Percentiles rank a stretch among this genome's conserved stretches.
These are phyloP conservation scores for Tetradesmus lagerheimii DNA, from an alignment of 139 green algal genomes.

Conservation along the genomic window DNA sequence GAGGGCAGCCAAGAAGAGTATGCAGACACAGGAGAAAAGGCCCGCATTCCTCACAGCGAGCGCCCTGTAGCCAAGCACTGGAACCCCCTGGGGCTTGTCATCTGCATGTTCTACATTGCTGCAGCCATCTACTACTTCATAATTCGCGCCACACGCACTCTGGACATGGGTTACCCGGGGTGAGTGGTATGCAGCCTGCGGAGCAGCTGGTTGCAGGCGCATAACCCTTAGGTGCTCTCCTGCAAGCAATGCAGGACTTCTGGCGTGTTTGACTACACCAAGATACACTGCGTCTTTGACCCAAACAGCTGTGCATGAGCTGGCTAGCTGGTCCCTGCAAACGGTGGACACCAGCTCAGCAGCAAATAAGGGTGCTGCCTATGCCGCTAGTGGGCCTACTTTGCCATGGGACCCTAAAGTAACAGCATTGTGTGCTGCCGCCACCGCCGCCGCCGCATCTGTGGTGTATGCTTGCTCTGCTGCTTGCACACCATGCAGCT, in stretches of 20 bases:
- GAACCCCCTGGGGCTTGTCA: conserved; percentile 29
- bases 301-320: too few species aligned
- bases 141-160: conserved; percentile 29
- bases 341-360: too few species aligned
- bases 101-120: conserved; percentile 45
- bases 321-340: too few species aligned
- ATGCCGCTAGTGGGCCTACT: too few species aligned
- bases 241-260: not conserved
- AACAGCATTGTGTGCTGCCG: too few species aligned
- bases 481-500: not conserved
- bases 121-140: conserved; percentile 44
- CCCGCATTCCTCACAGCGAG: not conserved
- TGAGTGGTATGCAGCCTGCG: not conserved
- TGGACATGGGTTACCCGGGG: conserved; percentile 48
- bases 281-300: too few species aligned
- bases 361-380: too few species aligned
- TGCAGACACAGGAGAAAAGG: not conserved
- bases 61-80: conserved; percentile 34
- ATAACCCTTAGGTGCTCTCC: not conserved
- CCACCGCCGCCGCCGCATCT: too few species aligned
- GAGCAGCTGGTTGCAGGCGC: not conserved
- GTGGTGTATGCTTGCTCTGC: too few species aligned
- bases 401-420: too few species aligned
- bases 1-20: not conserved
- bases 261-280: too few species aligned